Evolutionary conservation across 805 yeast genomes (phyloP), one percentile per base, ranked within the genome.

Genomic region (Phaffomyces antillensis): DNA sequence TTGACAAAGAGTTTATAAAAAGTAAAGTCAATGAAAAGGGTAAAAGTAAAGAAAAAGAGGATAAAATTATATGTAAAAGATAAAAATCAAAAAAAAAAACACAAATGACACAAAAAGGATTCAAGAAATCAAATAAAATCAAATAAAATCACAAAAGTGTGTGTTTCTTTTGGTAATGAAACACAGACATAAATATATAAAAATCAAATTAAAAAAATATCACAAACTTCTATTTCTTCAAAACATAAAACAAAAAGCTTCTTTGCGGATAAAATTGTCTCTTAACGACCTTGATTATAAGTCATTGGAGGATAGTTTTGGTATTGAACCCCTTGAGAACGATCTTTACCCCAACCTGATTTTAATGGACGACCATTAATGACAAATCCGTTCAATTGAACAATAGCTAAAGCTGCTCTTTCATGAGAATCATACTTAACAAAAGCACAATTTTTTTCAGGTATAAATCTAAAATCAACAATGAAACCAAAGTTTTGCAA

Each of bases 371-470:
- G 74, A 20, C 95, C 95, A 58, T 83, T 81, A 53, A 87, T 65
- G 41, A 72, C 72, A 54, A 80, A 75, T 1, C 95, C 93, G 17
- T 75, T 69, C 51, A 89, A 69, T 57, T 85, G 91, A 30, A 83
- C 83, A 57, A 88, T 87, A 40, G 95, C 95, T 57, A 86, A 69
- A 3, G 96, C 95, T 6, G 96, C 96, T 48, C 87, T 72, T 56
- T 88, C 95, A 63, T 88, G 96, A 37, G 86, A 73, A 57, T 85
- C 95, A 60, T 81, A 87, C 63, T 83, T 83, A 50, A 86, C 91
- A 68, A 88, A 89, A 11, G 96, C 95, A 67, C 91, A 88, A 6
- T 91, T 93, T 51, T 77, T 77, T 45, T 87, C 95, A 9, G 88
- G 83, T 52, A 83, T 83, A 56, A 84, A 76, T 62, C 84, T 83